Percentiles rank a stretch among this genome's conserved stretches.
Evolutionary conservation across 177 flowering plant species (phyloP).

Genomic region (Vitis hybrid): DNA sequence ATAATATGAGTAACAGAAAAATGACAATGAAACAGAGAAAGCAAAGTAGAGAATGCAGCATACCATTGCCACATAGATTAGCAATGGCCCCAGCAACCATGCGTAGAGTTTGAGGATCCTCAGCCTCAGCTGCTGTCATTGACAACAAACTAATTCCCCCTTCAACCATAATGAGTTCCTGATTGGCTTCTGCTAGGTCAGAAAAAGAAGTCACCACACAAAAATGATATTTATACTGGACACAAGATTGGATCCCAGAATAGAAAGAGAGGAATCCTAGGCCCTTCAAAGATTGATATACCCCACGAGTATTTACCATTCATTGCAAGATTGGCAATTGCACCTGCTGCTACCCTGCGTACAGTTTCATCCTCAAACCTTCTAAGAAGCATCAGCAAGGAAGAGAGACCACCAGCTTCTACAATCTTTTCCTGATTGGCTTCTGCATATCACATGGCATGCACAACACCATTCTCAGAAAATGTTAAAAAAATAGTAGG

Average conservation of each 20-base stretch:
- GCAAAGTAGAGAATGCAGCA: neutral
- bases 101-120: constrained; percentile 96
- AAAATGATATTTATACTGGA: neutral
- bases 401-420: constrained; percentile 93
- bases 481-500: neutral
- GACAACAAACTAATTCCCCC: constrained; percentile 88
- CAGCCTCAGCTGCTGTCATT: constrained; percentile 82
- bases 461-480: neutral
- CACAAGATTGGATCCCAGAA: constrained; percentile 1
- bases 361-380: constrained; percentile 86
- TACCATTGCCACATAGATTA: constrained; percentile 98
- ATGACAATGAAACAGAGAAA: neutral
- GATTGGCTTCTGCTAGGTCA: constrained; percentile 75
- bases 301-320: constrained; percentile 48
- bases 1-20: neutral
- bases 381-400: constrained; percentile 86
- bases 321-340: constrained; percentile 96
- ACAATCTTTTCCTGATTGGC: constrained; percentile 92
- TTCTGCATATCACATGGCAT: constrained; percentile 51
- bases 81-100: constrained; percentile 99
- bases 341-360: constrained; percentile 97
- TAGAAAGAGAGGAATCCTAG: neutral
- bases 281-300: neutral
- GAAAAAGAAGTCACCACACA: constrained; percentile 1
- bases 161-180: constrained; percentile 91